These are phyloP conservation scores for Trichophyton rubrum DNA, from an alignment of 2,329 filamentous ascomycete species.

Conservation along the genomic window DNA sequence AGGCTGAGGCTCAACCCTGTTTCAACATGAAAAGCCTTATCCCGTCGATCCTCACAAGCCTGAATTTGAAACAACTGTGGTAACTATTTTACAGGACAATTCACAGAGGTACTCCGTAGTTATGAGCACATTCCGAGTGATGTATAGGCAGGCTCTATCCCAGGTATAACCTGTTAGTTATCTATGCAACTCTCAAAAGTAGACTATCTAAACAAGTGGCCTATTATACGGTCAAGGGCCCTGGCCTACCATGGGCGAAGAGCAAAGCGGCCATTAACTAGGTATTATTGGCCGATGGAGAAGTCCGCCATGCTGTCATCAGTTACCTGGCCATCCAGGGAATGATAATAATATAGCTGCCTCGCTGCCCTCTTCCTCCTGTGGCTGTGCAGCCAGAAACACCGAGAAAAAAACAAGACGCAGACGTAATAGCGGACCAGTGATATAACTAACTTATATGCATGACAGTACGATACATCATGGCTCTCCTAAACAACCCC, in stretches of 20 bases:
- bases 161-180: not conserved
- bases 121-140: not conserved
- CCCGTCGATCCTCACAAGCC: not conserved
- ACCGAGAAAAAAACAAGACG: not conserved
- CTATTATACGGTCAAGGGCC: too few species aligned
- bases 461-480: not conserved
- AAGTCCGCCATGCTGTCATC: too few species aligned
- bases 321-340: too few species aligned
- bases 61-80: not conserved
- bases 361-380: not conserved
- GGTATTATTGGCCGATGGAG: too few species aligned
- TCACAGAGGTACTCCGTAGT: too few species aligned
- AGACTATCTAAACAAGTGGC: too few species aligned
- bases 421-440: not conserved
- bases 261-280: too few species aligned
- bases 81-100: not conserved
- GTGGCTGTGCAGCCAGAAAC: not conserved
- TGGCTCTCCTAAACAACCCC: not conserved
- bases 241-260: too few species aligned
- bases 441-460: too few species aligned
- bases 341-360: not conserved
- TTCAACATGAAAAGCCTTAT: not conserved
- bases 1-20: not conserved
- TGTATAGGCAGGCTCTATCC: not conserved
- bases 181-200: too few species aligned